Percentiles rank a stretch among this genome's conserved stretches.
These are phyloP conservation scores for Hypoxylon sp. DNA, from an alignment of 2,329 filamentous ascomycete species.

Conservation along the genomic window DNA sequence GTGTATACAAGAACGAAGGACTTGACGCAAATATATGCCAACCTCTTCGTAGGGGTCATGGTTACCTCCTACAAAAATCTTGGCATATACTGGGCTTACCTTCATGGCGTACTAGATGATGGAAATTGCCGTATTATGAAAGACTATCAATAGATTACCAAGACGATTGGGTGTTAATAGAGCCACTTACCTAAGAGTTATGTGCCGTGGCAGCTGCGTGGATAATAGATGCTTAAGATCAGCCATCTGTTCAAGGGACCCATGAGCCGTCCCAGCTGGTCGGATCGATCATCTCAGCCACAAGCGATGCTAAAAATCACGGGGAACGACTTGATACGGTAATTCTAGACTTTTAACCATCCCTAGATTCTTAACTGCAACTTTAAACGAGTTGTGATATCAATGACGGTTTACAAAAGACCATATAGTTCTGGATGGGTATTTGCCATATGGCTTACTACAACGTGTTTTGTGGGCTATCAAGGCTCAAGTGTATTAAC, in stretches of 20 bases:
- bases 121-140: constrained; percentile 16
- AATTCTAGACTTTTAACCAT: constrained; percentile 26
- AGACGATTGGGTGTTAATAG: constrained; percentile 14
- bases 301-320: constrained; percentile 17
- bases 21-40: neutral
- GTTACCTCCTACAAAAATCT: constrained; percentile 7
- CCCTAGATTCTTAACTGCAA: constrained; percentile 12
- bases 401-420: constrained; percentile 1
- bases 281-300: constrained; percentile 49
- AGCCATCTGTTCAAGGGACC: constrained; percentile 45
- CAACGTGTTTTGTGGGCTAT: constrained; percentile 8
- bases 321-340: constrained; percentile 20
- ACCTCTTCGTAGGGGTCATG: neutral
- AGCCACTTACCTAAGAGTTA: constrained; percentile 27
- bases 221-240: constrained; percentile 42
- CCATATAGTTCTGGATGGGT: constrained; percentile 4
- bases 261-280: constrained; percentile 47
- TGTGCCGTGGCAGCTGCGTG: too few relatives aligned
- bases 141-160: constrained; percentile 10
- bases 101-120: constrained; percentile 12
- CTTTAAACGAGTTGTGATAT: constrained; percentile 1
- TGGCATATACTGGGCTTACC: constrained; percentile 8
- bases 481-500: neutral
- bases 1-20: neutral
- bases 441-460: constrained; percentile 21